Evolutionary conservation across 352 stramenopile species (phyloP), one percentile per base, ranked within the genome.

Genomic region (Globisporangium camurandrum): DNA sequence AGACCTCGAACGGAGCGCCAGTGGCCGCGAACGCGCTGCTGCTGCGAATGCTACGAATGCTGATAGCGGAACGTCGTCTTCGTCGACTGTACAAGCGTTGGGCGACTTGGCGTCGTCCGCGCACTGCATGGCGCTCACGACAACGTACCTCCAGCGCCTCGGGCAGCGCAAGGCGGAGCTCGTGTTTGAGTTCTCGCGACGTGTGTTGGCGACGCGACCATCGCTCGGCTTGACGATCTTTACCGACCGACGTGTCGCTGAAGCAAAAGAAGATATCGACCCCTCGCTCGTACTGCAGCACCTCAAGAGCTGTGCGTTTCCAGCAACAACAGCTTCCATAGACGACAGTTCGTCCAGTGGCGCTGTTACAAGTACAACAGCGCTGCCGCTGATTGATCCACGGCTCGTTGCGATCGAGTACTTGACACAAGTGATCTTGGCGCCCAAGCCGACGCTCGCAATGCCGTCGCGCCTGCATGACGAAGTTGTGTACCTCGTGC

Each of bases 161-260:
- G 72, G 66, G 4, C 71, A 83, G 38, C 78, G 75, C 20, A 79
- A 86, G 39, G 64, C 62, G 1, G 70, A 88, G 36, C 57, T 93
- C 5, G 68, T 93, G 20, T 91, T 89, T 43, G 82, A 91, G 44
- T 93, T 90, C 58, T 91, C 82, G 7, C 69, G 73, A 0, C 79
- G 77, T 28, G 62, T 93, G 1, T 52, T 93, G 37, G 69, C 64
- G 10, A 62, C 73, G 9, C 67, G 73, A 23, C 77, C 82, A 9
- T 24, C 55, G 8, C 54, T 91, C 3, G 79, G 82, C 0, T 51
- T 93, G 17, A 75, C 77, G 2, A 89, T 93, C 45, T 91, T 93
- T 62, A 91, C 78, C 12, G 66, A 86, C 17, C 75, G 82, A 16
- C 54, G 75, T 24, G 61, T 87, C 31, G 64, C 61, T 0, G 51